These are phyloP conservation scores for Trichocomaceae sp. DNA, from an alignment of 2,329 filamentous ascomycete genomes.

Conservation along the genomic window DNA sequence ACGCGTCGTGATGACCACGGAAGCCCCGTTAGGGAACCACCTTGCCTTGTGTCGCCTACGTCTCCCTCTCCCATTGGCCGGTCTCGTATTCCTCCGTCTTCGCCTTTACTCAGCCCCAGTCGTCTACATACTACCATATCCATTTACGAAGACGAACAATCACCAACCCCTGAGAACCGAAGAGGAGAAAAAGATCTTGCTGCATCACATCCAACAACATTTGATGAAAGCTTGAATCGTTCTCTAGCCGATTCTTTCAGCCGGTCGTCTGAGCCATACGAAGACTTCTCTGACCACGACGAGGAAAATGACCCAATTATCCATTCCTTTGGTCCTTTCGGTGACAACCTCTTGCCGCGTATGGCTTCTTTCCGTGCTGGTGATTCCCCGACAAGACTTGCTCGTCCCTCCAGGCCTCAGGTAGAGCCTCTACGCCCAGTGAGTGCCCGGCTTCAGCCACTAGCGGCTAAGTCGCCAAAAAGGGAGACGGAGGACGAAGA, in stretches of 20 bases:
- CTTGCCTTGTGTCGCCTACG: conserved; percentile 64
- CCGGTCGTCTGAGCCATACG: conserved; percentile 35
- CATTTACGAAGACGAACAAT: conserved; percentile 66
- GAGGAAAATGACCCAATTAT: conserved; percentile 94
- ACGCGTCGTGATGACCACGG: conserved; percentile 26
- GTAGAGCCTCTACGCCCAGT: conserved; percentile 30
- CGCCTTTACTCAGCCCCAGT: conserved; percentile 39
- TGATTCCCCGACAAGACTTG: conserved; percentile 53
- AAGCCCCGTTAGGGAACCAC: conserved; percentile 52
- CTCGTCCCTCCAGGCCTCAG: conserved; percentile 26
- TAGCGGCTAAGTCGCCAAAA: conserved; percentile 13
- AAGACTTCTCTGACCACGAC: conserved; percentile 70
- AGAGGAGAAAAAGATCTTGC: conserved; percentile 13
- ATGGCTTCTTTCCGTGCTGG: conserved; percentile 69
- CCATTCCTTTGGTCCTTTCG: conserved; percentile 86
- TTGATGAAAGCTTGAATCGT: conserved; percentile 16
- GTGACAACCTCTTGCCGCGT: conserved; percentile 73
- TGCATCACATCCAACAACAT: conserved; percentile 28
- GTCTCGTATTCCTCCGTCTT: conserved; percentile 36
- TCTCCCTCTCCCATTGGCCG: conserved; percentile 60
- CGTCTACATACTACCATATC: conserved; percentile 41
- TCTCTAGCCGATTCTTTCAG: conserved; percentile 28
- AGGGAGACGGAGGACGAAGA: conserved; percentile 20
- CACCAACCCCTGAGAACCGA: conserved; percentile 42
- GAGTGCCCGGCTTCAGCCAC: conserved; percentile 25